These are phyloP conservation scores for Gentiana dahurica DNA, from an alignment of 257 asterid genomes.

Conservation along the genomic window DNA sequence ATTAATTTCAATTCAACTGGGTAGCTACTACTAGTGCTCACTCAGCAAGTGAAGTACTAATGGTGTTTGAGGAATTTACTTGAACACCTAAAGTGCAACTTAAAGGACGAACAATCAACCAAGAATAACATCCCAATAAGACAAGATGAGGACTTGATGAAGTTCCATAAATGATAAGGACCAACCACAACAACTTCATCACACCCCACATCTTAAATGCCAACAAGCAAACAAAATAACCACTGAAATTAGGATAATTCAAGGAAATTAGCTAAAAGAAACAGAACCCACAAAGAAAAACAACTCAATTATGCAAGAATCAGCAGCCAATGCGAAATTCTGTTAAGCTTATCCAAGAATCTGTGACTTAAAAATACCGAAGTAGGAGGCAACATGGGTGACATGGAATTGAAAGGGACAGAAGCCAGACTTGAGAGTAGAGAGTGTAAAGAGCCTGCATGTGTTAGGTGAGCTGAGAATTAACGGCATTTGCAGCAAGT, in stretches of 20 bases:
- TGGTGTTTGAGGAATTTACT: too few relatives aligned
- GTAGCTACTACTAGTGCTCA: too few relatives aligned
- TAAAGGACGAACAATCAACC: background rate
- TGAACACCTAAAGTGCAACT: too few relatives aligned
- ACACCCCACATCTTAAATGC: constrained; percentile 2
- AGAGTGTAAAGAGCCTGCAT: background rate
- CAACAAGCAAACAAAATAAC: background rate
- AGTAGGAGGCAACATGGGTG: constrained; percentile 8
- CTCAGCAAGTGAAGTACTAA: too few relatives aligned
- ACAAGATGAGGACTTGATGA: background rate
- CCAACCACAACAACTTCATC: background rate
- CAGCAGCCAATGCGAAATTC: constrained; percentile 4
- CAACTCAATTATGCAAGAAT: background rate
- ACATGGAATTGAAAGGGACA: constrained; percentile 10
- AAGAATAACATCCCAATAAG: background rate
- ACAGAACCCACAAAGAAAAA: constrained; percentile 1
- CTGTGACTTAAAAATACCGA: constrained; percentile 1
- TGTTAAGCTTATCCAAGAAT: constrained; percentile 10
- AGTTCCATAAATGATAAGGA: background rate
- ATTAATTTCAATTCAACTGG: too few relatives aligned
- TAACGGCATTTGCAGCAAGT: constrained; percentile 11
- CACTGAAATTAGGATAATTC: background rate
- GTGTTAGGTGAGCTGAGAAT: constrained; percentile 14
- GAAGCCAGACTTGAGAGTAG: background rate
- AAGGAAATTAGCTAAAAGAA: background rate